phyloP scores from a whole-genome alignment of 768 basidiomycete genomes.

The Boletus huronensis region DNA sequence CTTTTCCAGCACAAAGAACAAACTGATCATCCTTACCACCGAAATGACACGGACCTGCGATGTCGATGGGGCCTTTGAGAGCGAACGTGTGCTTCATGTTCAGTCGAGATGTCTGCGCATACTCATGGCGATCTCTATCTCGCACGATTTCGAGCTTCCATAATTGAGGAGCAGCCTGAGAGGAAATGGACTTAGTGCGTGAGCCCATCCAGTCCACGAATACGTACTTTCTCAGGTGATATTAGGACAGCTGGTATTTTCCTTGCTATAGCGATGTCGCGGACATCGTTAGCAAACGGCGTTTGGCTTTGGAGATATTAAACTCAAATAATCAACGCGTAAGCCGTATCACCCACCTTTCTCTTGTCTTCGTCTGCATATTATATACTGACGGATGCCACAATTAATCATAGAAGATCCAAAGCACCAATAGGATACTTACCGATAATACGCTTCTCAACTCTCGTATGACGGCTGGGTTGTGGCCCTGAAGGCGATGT shows the following conservation, averaged over 20 bases:
- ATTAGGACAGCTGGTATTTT: constrained; percentile 44
- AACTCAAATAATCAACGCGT: background rate
- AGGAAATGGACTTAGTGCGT: constrained; percentile 10
- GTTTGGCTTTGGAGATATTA: constrained; percentile 41
- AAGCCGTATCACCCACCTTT: constrained; percentile 36
- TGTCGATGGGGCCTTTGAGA: constrained; percentile 64
- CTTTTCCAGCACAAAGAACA: constrained; percentile 75
- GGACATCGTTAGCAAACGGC: constrained; percentile 53
- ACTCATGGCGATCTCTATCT: constrained; percentile 42
- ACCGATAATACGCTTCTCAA: constrained; percentile 55
- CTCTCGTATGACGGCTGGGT: constrained; percentile 45
- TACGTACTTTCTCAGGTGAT: constrained; percentile 29
- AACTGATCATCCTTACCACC: constrained; percentile 78
- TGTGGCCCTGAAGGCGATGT: constrained; percentile 41
- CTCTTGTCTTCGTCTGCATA: constrained; percentile 39
- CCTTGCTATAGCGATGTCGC: constrained; percentile 47
- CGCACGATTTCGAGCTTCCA: constrained; percentile 69
- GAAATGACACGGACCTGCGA: constrained; percentile 80
- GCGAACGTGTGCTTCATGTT: constrained; percentile 65
- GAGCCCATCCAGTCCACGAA: constrained; percentile 5
- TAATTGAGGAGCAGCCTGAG: constrained; percentile 69
- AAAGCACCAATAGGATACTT: constrained; percentile 11
- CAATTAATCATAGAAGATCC: background rate
- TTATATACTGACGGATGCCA: constrained; percentile 42
- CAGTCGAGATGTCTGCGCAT: constrained; percentile 30